Conservation (phyloP, 2,329 filamentous ascomycete species). For the Xylariaceae sp. region DNA sequence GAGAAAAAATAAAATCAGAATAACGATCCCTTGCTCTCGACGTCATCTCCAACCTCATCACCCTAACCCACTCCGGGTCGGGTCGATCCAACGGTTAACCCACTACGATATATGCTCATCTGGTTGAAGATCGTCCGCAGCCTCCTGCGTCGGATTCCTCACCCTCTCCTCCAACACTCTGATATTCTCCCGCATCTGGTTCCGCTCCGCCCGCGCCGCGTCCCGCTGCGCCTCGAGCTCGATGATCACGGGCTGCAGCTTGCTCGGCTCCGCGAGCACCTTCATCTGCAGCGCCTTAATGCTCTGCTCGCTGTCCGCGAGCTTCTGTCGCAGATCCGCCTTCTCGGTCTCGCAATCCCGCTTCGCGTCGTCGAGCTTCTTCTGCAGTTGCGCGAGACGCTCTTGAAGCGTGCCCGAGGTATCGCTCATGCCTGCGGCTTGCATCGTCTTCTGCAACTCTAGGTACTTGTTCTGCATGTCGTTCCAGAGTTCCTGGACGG, state of each 20-base stretch:
- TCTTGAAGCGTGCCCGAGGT: neutral
- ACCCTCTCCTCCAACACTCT: neutral
- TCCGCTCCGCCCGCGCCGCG: neutral
- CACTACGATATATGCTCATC: no score
- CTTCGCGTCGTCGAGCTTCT: neutral
- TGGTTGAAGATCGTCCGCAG: no score
- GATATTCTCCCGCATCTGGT: neutral
- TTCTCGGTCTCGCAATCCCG: neutral
- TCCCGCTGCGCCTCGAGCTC: conserved; percentile 10
- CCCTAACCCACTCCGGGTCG: no score
- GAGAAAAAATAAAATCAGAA: no score
- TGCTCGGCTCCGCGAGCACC: conserved; percentile 1
- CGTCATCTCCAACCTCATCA: no score
- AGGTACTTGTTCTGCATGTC: neutral
- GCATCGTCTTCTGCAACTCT: no score
- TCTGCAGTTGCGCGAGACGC: neutral
- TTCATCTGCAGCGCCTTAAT: conserved; percentile 6
- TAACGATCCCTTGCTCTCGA: no score
- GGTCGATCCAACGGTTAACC: no score
- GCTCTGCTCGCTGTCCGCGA: neutral
- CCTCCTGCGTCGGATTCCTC: neutral
- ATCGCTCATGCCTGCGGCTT: no score
- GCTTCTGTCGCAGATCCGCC: neutral
- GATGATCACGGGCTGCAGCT: conserved; percentile 3
- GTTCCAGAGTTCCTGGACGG: conserved; percentile 3